Conservation (phyloP, 169 alveolate genomes). For the Eimeria falciformis region DNA sequence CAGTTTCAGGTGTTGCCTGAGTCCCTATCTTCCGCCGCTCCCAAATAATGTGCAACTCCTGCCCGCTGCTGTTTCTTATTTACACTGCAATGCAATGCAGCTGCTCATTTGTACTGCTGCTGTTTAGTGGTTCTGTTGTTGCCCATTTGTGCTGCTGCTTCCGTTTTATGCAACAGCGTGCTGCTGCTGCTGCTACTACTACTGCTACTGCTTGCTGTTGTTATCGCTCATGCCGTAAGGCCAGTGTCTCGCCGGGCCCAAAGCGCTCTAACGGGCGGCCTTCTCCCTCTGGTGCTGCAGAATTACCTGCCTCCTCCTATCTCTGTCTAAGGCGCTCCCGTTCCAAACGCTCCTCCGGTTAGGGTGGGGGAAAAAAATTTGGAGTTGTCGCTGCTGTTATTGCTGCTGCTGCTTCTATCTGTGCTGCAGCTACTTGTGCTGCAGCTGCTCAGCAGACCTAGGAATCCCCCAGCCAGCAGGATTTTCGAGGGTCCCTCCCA, state of each 20-base stretch:
- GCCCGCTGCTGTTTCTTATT: too few relatives aligned
- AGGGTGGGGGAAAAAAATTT: neutral
- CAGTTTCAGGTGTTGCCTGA: too few relatives aligned
- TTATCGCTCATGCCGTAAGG: neutral
- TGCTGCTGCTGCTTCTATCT: constrained; percentile 7
- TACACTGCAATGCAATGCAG: too few relatives aligned
- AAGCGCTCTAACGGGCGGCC: neutral
- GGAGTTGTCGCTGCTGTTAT: neutral
- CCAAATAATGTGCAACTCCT: too few relatives aligned
- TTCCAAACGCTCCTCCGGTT: neutral
- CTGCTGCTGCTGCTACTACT: neutral
- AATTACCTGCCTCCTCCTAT: neutral
- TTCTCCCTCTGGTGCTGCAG: neutral
- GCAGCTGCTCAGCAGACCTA: neutral
- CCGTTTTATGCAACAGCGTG: neutral
- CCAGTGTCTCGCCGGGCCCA: too few relatives aligned
- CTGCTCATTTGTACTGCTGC: too few relatives aligned
- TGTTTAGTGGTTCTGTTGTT: too few relatives aligned
- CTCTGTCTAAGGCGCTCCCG: neutral
- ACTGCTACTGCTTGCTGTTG: neutral
- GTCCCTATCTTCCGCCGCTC: too few relatives aligned
- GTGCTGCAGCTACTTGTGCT: neutral
- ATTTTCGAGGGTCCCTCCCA: neutral
- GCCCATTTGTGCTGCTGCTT: too few relatives aligned
- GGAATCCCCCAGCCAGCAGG: neutral